Evolutionary conservation across 1,139 yeast species (phyloP).

Genomic region (Kodamaea alishanica): DNA sequence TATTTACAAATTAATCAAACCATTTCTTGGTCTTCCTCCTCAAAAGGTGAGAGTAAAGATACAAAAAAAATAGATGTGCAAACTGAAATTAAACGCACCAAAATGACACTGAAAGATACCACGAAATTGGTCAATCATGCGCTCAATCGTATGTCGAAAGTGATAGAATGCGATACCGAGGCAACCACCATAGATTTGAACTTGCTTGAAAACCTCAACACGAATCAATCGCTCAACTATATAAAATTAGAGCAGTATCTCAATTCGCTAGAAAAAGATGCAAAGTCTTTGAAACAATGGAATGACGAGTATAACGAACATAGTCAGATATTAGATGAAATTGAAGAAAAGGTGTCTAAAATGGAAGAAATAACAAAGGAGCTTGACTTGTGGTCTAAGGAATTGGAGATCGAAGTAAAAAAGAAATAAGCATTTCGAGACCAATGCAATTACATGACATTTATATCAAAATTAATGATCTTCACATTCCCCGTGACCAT

Average conservation of each 20-base stretch:
- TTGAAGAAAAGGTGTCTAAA: constrained; percentile 45
- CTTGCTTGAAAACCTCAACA: constrained; percentile 52
- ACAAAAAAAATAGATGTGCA: not conserved
- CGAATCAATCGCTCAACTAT: constrained; percentile 54
- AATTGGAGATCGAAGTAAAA: constrained; percentile 41
- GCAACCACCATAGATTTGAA: constrained; percentile 50
- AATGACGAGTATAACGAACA: constrained; percentile 31
- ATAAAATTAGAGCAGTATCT: constrained; percentile 52
- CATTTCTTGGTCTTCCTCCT: no score
- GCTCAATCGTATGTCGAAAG: constrained; percentile 20
- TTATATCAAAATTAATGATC: no score
- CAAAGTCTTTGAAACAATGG: constrained; percentile 24
- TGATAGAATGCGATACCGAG: constrained; percentile 53
- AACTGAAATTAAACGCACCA: not conserved
- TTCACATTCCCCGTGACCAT: not conserved
- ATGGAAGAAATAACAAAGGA: constrained; percentile 50
- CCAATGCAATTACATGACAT: not conserved
- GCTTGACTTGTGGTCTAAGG: constrained; percentile 58
- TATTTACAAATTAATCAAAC: no score
- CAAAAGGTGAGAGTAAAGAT: not conserved
- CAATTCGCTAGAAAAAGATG: constrained; percentile 33
- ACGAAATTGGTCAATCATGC: constrained; percentile 29
- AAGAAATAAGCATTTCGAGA: not conserved
- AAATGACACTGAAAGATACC: constrained; percentile 32
- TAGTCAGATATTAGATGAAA: constrained; percentile 28